Evolutionary conservation across 495 filamentous ascomycete species (phyloP).

Genomic region (Aspergillus avenaceus): DNA sequence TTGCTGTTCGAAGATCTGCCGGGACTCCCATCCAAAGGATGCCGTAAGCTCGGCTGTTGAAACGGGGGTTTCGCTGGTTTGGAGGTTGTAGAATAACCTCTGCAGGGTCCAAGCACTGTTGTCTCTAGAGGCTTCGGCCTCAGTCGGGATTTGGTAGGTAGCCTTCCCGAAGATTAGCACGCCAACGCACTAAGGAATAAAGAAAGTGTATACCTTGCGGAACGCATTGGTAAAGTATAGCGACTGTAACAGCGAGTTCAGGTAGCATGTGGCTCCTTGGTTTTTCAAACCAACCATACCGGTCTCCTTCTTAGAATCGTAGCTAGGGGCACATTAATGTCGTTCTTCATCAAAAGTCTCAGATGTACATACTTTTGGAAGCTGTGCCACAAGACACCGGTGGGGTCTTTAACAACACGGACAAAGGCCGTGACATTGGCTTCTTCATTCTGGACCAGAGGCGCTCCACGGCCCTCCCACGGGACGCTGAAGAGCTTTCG

Average conservation of each 20-base stretch:
- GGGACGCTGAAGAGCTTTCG: constrained; percentile 70
- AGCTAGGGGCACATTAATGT: constrained; percentile 48
- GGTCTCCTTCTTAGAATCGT: constrained; percentile 98
- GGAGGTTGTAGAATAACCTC: constrained; percentile 88
- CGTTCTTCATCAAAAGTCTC: background rate
- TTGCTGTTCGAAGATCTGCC: constrained; percentile 98
- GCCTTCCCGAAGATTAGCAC: constrained; percentile 51
- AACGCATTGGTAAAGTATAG: constrained; percentile 97
- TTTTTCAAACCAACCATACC: constrained; percentile 96
- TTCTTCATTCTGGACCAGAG: constrained; percentile 83
- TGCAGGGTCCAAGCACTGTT: constrained; percentile 95
- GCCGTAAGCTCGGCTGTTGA: constrained; percentile 87
- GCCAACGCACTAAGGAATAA: background rate
- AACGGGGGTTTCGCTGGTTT: constrained; percentile 76
- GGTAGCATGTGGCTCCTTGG: constrained; percentile 96
- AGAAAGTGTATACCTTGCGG: constrained; percentile 64
- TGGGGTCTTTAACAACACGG: constrained; percentile 91
- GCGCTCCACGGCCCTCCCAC: constrained; percentile 64
- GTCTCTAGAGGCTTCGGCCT: constrained; percentile 68
- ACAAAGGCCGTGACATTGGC: constrained; percentile 92
- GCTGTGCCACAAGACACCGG: constrained; percentile 98
- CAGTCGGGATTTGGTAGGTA: constrained; percentile 92
- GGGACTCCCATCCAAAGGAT: constrained; percentile 97
- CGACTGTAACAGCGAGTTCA: constrained; percentile 96
- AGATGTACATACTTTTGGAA: constrained; percentile 70